Evolutionary conservation across 2,329 filamentous ascomycete species (phyloP).

Genomic region (Diaporthe citriasiana): DNA sequence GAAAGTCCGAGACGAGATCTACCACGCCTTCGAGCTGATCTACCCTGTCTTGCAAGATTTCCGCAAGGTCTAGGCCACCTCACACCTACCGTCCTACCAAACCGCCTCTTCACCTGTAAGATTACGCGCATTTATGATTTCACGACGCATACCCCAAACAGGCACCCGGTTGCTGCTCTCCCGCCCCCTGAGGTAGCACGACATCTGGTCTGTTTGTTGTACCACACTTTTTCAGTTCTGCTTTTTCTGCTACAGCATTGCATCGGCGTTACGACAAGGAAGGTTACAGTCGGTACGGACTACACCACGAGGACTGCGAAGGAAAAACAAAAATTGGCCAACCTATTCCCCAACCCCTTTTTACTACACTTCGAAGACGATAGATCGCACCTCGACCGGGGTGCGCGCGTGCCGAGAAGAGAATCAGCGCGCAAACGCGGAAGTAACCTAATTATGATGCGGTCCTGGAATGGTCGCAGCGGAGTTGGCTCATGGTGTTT

Average conservation of each 20-base stretch:
- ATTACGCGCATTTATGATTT: conserved; percentile 59
- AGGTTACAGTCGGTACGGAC: conserved; percentile 42
- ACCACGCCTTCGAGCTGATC: conserved; percentile 96
- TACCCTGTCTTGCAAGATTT: conserved; percentile 90
- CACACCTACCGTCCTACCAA: neutral
- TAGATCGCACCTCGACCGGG: conserved; percentile 46
- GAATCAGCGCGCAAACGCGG: conserved; percentile 33
- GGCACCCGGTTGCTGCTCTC: conserved; percentile 37
- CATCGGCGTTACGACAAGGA: conserved; percentile 66
- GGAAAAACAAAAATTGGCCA: conserved; percentile 49
- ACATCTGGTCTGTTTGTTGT: conserved; percentile 46
- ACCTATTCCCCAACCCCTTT: conserved; percentile 34
- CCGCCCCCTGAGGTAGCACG: conserved; percentile 31
- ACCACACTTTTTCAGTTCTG: conserved; percentile 40
- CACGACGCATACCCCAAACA: conserved; percentile 53
- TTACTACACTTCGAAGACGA: conserved; percentile 41
- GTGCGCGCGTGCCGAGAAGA: conserved; percentile 42
- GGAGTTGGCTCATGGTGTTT: conserved; percentile 22
- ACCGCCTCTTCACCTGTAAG: conserved; percentile 40
- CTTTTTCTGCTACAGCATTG: conserved; percentile 45
- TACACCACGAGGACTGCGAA: conserved; percentile 44
- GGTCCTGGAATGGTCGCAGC: conserved; percentile 42
- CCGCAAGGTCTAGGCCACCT: conserved; percentile 65
- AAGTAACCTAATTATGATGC: conserved; percentile 39
- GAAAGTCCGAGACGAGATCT: conserved; percentile 98